Percentiles rank a stretch among this genome's conserved stretches.
These are phyloP conservation scores for Durio zibethinus DNA, from an alignment of 345 rosid species.

Conservation along the genomic window DNA sequence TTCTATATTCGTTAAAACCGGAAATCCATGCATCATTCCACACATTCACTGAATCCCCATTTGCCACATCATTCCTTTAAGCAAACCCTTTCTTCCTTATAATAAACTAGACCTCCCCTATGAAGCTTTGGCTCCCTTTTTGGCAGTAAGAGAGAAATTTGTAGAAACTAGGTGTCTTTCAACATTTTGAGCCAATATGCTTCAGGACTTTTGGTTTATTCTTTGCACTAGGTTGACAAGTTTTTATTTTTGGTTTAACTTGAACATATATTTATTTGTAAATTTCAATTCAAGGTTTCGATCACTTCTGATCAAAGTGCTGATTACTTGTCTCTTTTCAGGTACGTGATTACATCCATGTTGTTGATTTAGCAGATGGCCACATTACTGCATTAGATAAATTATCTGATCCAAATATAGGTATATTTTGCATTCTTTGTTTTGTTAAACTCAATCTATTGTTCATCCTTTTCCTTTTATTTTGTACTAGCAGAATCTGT, in stretches of 20 bases:
- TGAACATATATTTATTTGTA: not conserved
- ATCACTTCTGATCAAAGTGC: not conserved
- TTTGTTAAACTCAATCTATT: not conserved
- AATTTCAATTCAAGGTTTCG: not conserved
- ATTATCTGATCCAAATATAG: constrained; percentile 58
- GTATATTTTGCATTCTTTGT: constrained; percentile 30
- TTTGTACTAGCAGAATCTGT: not conserved
- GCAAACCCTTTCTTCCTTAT: not conserved
- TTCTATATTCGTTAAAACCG: not conserved
- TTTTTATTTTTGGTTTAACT: not conserved
- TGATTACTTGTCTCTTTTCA: constrained; percentile 21
- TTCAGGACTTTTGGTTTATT: not conserved
- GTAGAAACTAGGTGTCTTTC: not conserved
- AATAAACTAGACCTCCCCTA: not conserved
- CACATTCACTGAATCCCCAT: not conserved
- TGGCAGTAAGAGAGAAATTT: not conserved
- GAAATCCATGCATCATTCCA: not conserved
- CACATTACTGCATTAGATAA: constrained; percentile 83
- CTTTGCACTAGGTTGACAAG: not conserved
- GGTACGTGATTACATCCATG: constrained; percentile 98
- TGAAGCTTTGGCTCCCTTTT: not conserved
- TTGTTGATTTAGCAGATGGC: constrained; percentile 89
- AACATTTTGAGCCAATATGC: not conserved
- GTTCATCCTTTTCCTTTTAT: not conserved
- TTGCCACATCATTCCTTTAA: not conserved